Conservation (phyloP, 257 asterid genomes). For the Galeopsis tetrahit region DNA sequence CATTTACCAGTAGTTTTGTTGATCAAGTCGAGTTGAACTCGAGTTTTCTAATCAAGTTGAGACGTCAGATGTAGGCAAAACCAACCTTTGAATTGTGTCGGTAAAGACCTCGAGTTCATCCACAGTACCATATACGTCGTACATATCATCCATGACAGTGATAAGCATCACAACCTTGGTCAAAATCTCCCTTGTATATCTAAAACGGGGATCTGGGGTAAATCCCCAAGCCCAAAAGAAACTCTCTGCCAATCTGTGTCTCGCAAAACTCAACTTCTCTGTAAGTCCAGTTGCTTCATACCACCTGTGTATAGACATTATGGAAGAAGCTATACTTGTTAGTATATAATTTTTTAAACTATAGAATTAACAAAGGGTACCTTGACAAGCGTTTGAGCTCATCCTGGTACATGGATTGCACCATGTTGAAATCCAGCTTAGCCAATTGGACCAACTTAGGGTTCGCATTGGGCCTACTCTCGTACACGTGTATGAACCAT, state of each 20-base stretch:
- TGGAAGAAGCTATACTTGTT: no score
- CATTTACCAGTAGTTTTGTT: no score
- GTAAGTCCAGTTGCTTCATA: conserved; percentile 37
- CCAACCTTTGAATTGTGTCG: conserved; percentile 43
- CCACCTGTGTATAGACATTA: conserved; percentile 42
- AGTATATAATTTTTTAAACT: no score
- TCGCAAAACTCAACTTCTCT: conserved; percentile 44
- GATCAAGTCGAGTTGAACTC: no score
- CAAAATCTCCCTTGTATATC: conserved; percentile 8
- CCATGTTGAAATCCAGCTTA: not conserved
- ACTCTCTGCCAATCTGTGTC: conserved; percentile 53
- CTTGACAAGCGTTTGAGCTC: conserved; percentile 28
- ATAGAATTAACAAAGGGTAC: conserved; percentile 13
- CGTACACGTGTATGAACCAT: no score
- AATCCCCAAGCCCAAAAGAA: conserved; percentile 49
- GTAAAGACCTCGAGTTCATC: conserved; percentile 54
- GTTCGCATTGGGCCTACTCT: conserved; percentile 21
- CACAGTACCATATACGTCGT: conserved; percentile 53
- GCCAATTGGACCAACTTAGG: conserved; percentile 38
- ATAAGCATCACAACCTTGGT: no score
- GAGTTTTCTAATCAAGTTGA: no score
- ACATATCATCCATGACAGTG: conserved; percentile 5
- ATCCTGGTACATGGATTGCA: no score
- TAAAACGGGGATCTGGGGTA: conserved; percentile 36
- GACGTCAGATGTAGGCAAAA: not conserved